phyloP scores from a whole-genome alignment of 2,329 filamentous ascomycete species.

The Verticillium longisporum region DNA sequence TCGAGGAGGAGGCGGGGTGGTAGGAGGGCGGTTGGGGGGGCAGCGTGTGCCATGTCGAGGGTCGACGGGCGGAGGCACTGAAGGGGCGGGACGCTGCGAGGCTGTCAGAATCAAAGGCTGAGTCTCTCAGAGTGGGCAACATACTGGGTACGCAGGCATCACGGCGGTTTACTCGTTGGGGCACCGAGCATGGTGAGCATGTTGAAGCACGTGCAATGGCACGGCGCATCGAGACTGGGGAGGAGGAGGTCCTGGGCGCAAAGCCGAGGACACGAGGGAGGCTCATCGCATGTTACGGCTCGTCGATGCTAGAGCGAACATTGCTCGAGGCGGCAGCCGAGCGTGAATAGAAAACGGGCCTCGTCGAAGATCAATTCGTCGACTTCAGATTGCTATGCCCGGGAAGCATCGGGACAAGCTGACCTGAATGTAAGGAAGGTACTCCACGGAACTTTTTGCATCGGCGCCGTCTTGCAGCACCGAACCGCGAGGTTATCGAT shows the following conservation, averaged over 20 bases:
- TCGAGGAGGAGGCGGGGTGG: constrained; percentile 20
- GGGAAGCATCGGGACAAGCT: not conserved
- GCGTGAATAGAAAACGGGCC: not conserved
- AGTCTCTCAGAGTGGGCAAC: not conserved
- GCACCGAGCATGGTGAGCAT: not conserved
- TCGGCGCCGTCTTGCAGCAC: not conserved
- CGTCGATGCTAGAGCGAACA: not conserved
- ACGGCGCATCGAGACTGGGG: not conserved
- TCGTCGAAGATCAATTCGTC: not conserved
- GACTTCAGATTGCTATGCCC: not conserved
- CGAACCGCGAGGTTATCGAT: constrained; percentile 9
- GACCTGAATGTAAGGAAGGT: not conserved
- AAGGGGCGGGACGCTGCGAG: constrained; percentile 1
- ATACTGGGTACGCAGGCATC: not conserved
- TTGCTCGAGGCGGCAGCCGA: not conserved
- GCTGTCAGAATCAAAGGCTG: not conserved
- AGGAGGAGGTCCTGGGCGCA: constrained; percentile 17
- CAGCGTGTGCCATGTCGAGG: constrained; percentile 20
- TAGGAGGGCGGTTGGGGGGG: constrained; percentile 24
- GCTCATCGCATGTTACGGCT: constrained; percentile 20
- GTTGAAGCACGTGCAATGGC: not conserved
- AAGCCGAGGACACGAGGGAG: constrained; percentile 20
- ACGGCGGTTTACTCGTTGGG: not conserved
- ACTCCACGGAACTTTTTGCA: not conserved
- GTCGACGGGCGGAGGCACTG: not conserved